phyloP scores from a whole-genome alignment of 305 asterid species.

The Solanum chacoense region DNA sequence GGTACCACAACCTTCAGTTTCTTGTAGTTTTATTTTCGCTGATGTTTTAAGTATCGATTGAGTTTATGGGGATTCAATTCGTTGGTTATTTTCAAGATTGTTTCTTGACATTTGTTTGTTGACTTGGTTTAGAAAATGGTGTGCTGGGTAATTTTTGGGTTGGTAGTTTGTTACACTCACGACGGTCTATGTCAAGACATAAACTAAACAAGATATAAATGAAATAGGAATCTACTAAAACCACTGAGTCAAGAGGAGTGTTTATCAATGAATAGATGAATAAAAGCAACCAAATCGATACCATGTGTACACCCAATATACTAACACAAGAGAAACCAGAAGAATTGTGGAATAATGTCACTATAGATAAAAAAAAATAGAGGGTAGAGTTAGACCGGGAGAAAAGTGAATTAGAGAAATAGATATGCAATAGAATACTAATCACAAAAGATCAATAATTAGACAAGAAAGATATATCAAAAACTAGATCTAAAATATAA shows the following conservation, averaged over 20 bases:
- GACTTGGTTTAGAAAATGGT: not conserved
- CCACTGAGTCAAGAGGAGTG: not conserved
- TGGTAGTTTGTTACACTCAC: not conserved
- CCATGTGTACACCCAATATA: not conserved
- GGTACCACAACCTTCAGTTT: not conserved
- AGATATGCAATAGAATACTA: not conserved
- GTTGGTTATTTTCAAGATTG: not conserved
- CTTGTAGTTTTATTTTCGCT: not conserved
- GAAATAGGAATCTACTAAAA: too few species aligned
- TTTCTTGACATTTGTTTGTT: not conserved
- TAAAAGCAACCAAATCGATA: not conserved
- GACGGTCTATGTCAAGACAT: not conserved
- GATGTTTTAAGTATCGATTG: too few species aligned
- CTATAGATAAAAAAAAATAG: too few species aligned
- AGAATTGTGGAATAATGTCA: not conserved
- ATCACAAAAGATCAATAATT: not conserved
- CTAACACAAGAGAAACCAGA: not conserved
- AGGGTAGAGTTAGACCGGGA: not conserved
- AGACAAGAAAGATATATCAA: not conserved
- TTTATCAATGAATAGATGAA: not conserved
- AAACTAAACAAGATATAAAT: not conserved
- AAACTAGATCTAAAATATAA: not conserved
- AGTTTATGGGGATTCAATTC: not conserved
- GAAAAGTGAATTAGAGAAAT: not conserved
- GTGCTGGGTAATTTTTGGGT: not conserved